Conservation (phyloP, 106 monocot species). For the Phalaenopsis aphrodite region DNA sequence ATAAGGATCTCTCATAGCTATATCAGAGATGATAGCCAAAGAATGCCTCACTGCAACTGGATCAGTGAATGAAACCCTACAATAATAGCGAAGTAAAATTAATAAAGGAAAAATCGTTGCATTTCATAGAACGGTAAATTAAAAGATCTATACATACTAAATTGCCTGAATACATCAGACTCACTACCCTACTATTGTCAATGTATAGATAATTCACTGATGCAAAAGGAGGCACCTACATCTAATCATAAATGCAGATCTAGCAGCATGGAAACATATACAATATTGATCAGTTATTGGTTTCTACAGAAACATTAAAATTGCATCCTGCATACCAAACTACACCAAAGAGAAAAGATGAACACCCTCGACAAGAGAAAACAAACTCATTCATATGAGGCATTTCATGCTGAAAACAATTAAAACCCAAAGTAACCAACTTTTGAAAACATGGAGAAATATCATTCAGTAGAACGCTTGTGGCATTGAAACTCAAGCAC, state of each 20-base stretch:
- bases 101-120: not conserved
- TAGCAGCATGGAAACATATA: not conserved
- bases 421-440: not conserved
- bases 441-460: not conserved
- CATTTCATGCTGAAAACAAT: not conserved
- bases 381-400: not conserved
- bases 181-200: not conserved
- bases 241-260: not conserved
- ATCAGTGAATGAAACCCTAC: conserved; percentile 88
- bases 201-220: not conserved
- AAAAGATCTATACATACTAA: not conserved
- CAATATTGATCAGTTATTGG: not conserved
- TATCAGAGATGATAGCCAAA: conserved; percentile 77
- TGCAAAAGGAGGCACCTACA: not conserved
- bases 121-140: not conserved
- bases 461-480: not conserved
- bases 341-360: not conserved
- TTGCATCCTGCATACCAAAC: not conserved
- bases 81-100: conserved; percentile 16
- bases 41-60: conserved; percentile 95
- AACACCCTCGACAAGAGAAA: not conserved
- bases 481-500: not conserved
- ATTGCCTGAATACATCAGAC: not conserved
- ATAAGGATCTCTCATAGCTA: conserved; percentile 88
- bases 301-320: not conserved